Conservation (phyloP, 495 filamentous ascomycete genomes). For the Podospora pseudoanserina region DNA sequence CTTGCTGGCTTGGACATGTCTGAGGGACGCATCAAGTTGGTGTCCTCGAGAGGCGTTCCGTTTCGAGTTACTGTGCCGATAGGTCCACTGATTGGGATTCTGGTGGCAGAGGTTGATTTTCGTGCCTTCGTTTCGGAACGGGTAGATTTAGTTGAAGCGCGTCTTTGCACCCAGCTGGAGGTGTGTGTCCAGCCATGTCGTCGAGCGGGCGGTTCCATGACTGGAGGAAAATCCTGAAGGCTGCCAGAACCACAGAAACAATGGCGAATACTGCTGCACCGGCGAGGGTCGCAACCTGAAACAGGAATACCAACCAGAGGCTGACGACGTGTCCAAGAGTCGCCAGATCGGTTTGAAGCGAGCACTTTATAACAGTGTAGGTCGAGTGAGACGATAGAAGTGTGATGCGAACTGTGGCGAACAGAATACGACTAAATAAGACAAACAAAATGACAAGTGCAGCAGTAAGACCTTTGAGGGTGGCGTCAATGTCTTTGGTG, state of each 20-base stretch:
- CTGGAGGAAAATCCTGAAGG: not conserved
- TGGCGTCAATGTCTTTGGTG: not conserved
- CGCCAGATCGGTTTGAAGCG: slow-evolving; percentile 1
- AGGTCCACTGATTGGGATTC: slow-evolving; percentile 20
- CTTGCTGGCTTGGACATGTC: not conserved
- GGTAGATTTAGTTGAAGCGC: not conserved
- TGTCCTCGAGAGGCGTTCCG: not conserved
- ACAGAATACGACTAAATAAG: slow-evolving; percentile 2
- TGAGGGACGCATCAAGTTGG: not conserved
- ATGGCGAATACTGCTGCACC: not conserved
- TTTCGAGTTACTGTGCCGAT: slow-evolving; percentile 20
- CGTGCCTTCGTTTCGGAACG: not conserved
- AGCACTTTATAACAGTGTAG: not conserved
- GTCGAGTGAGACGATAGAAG: not conserved
- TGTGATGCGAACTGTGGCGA: not conserved
- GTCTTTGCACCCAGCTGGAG: not conserved
- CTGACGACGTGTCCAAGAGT: slow-evolving; percentile 2
- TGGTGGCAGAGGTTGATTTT: not conserved
- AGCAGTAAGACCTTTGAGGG: not conserved
- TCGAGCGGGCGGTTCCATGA: slow-evolving; percentile 6
- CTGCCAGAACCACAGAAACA: not conserved
- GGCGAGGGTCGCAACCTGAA: not conserved
- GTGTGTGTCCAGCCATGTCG: not conserved
- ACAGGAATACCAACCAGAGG: slow-evolving; percentile 9
- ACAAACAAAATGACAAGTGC: not conserved